These are phyloP conservation scores for Rhododendron williamsianum DNA, from an alignment of 148 eudicot genomes.

Conservation along the genomic window DNA sequence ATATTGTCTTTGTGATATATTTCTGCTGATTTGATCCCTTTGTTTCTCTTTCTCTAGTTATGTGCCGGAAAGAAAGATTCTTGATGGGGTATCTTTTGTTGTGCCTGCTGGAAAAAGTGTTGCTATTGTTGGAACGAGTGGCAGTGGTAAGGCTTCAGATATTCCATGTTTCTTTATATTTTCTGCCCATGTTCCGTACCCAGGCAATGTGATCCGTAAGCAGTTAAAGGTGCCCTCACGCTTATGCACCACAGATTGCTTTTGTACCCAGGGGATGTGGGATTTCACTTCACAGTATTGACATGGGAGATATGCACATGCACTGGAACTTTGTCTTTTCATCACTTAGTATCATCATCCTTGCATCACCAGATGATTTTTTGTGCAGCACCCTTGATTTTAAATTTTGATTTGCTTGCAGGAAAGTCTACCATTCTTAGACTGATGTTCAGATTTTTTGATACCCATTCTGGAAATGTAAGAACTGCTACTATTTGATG, in stretches of 20 bases:
- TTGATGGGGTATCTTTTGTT: conserved; percentile 87
- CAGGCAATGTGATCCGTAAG: not conserved
- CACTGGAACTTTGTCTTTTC: not conserved
- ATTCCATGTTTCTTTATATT: not conserved
- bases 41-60: conserved; percentile 45
- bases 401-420: conserved; percentile 23
- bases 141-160: conserved; percentile 72
- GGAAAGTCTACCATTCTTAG: conserved; percentile 91
- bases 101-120: conserved; percentile 93
- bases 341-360: not conserved
- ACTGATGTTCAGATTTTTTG: conserved; percentile 91
- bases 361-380: conserved; percentile 1
- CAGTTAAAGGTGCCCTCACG: not conserved
- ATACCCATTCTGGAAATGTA: conserved; percentile 76
- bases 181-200: not conserved
- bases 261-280: not conserved
- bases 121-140: conserved; percentile 98
- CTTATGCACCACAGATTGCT: not conserved
- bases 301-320: not conserved
- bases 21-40: conserved; percentile 15
- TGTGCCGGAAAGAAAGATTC: conserved; percentile 81
- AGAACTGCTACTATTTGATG: conserved; percentile 19
- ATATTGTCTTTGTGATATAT: not conserved
- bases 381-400: conserved; percentile 1
- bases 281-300: not conserved